Evolutionary conservation across 805 yeast species (phyloP).

Genomic region (Cyberlindnera sargentensis): DNA sequence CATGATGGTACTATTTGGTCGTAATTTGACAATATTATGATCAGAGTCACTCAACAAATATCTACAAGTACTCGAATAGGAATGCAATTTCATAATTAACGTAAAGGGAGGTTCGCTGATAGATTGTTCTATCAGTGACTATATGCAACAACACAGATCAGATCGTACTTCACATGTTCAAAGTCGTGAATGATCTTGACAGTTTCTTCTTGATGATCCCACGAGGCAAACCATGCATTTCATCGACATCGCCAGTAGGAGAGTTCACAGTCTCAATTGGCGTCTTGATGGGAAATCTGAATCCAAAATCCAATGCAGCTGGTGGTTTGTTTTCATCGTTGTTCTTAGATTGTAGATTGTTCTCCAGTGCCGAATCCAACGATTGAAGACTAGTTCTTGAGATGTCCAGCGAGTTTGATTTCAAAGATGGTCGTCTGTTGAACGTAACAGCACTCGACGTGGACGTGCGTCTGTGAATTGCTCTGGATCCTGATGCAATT

Average conservation of each 20-base stretch:
- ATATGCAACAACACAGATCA: too few relatives aligned
- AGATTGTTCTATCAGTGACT: too few relatives aligned
- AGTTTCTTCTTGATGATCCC: constrained; percentile 13
- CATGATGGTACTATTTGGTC: too few relatives aligned
- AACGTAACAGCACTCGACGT: constrained; percentile 18
- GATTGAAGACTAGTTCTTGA: constrained; percentile 6
- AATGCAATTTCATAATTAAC: too few relatives aligned
- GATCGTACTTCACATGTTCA: constrained; percentile 10
- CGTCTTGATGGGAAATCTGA: constrained; percentile 18
- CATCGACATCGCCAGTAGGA: constrained; percentile 2
- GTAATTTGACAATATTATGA: too few relatives aligned
- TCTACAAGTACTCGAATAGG: too few relatives aligned
- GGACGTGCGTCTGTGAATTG: constrained; percentile 19
- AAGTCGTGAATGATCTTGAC: constrained; percentile 17
- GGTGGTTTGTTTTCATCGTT: constrained; percentile 20
- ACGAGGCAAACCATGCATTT: constrained; percentile 5
- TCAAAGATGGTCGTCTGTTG: constrained; percentile 15
- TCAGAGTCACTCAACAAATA: too few relatives aligned
- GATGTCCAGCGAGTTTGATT: constrained; percentile 14
- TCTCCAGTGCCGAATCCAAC: neutral
- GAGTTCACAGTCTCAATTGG: constrained; percentile 3
- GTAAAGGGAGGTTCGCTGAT: too few relatives aligned
- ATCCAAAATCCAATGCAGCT: constrained; percentile 20
- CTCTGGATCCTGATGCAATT: constrained; percentile 2
- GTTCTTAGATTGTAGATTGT: neutral